Evolutionary conservation across 805 yeast genomes (phyloP).

Genomic region (Metschnikowia baotianmanensis): DNA sequence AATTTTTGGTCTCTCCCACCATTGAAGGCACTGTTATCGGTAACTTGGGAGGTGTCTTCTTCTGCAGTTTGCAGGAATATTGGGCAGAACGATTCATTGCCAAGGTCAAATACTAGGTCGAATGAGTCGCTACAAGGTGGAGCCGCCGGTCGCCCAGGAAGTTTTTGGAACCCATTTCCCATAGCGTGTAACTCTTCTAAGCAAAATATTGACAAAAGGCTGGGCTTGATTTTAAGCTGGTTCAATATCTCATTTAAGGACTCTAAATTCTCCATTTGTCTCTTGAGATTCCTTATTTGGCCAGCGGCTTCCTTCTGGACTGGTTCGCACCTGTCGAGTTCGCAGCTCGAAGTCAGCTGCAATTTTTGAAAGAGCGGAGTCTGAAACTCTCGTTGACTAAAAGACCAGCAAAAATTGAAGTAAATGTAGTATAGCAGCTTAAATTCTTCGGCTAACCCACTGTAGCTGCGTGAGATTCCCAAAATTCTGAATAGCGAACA

Average conservation of each 20-base stretch:
- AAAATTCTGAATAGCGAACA: no score
- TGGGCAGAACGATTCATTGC: slow-evolving; percentile 17
- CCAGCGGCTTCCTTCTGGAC: no score
- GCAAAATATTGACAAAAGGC: slow-evolving; percentile 18
- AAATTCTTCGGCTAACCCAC: no score
- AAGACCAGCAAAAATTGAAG: no score
- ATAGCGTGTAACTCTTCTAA: slow-evolving; percentile 11
- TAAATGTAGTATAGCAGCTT: no score
- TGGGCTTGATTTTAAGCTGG: slow-evolving; percentile 18
- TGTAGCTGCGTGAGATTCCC: no score
- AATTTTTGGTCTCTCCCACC: slow-evolving; percentile 6
- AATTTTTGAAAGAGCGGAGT: no score
- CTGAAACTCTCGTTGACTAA: no score
- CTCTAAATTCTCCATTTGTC: slow-evolving; percentile 24
- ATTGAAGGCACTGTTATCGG: not conserved
- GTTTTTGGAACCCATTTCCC: slow-evolving; percentile 4
- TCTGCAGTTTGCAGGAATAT: slow-evolving; percentile 13
- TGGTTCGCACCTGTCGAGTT: no score
- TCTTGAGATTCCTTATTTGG: no score
- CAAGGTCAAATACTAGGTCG: slow-evolving; percentile 13
- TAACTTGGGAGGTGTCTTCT: not conserved
- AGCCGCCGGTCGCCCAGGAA: slow-evolving; percentile 5
- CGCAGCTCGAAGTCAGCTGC: no score
- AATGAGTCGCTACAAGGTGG: slow-evolving; percentile 1
- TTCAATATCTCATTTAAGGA: slow-evolving; percentile 19